These are phyloP conservation scores for Penicillium arizonense DNA, from an alignment of 495 filamentous ascomycete genomes.

Conservation along the genomic window DNA sequence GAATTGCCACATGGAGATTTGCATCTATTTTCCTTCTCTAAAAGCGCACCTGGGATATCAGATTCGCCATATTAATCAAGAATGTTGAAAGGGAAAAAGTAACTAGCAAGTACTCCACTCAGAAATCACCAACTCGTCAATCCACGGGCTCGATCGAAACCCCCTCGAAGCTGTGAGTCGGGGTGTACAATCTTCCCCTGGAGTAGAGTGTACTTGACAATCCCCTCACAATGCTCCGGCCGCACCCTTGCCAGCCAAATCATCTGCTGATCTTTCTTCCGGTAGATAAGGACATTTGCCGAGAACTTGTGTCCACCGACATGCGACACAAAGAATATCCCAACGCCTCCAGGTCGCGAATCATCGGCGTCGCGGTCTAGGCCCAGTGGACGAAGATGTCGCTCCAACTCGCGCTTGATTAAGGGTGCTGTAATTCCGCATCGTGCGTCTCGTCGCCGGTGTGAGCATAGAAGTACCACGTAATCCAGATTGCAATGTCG, in stretches of 20 bases:
- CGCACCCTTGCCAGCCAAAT: slow-evolving; percentile 88
- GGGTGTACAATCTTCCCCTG: slow-evolving; percentile 94
- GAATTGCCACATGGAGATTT: not conserved
- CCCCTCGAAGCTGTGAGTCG: slow-evolving; percentile 77
- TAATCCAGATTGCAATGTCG: slow-evolving; percentile 75
- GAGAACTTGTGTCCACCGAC: slow-evolving; percentile 93
- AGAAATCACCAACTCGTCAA: slow-evolving; percentile 77
- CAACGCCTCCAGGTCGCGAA: slow-evolving; percentile 80
- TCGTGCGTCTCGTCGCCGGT: slow-evolving; percentile 85
- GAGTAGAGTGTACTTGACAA: slow-evolving; percentile 83
- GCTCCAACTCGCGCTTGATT: slow-evolving; percentile 79
- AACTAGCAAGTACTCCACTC: not conserved
- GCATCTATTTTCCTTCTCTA: too few species aligned
- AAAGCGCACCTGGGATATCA: too few species aligned
- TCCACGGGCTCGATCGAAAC: slow-evolving; percentile 77
- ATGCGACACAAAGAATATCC: slow-evolving; percentile 92
- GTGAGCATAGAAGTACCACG: slow-evolving; percentile 91
- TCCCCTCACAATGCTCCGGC: slow-evolving; percentile 91
- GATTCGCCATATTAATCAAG: not conserved
- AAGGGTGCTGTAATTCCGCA: slow-evolving; percentile 91
- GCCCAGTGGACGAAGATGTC: slow-evolving; percentile 80
- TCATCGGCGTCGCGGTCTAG: slow-evolving; percentile 87
- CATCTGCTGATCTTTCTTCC: slow-evolving; percentile 70
- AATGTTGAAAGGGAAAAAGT: too few species aligned
- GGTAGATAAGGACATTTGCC: slow-evolving; percentile 88